Evolutionary conservation across 768 basidiomycete genomes (phyloP), one percentile per base, ranked within the genome.

Genomic region (Amanita inopinata): DNA sequence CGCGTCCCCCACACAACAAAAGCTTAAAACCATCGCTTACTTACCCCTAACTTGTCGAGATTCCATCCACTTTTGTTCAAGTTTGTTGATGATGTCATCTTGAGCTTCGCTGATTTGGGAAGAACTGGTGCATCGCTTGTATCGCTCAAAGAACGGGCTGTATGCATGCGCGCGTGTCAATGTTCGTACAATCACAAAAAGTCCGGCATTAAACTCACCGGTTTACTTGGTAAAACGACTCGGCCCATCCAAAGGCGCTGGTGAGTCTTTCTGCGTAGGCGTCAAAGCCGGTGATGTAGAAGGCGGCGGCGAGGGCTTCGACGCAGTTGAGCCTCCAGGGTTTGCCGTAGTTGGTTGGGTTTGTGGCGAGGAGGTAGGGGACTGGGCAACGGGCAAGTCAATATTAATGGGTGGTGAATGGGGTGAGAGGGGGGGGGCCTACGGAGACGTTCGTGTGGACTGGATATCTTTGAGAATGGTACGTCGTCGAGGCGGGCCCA

Each of bases 331-430:
- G 67, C 37, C 83, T 70, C 91, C 92, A 97, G 0, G 96, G 96
- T 59, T 90, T 92, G 7, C 96, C 96, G 52, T 98, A 99, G 62
- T 99, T 99, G 7, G 91, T 91, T 0, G 94, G 92, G 59, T 99
- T 99, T 0, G 91, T 85, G 0, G 96, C 96, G 33, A 98, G 61
- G 14, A 99, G 75, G 58, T 94, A 98, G 0, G 96, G 96, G 20
- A 99, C 94, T 99, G 49, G 10, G 12, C 12, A 11, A 34, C 15
- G 22, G 14, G 12, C 28, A 3, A 31, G 8, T 37, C 34, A 20
- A 15, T n/a, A 8, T 19, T 31, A 23, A 28, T 20, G 18, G 20
- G 19, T 35, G 28, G 24, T 40, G 5, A 19, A 5, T 9, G 8
- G 17, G 15, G 25, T 12, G n/a, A 33, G 3, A 31, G 35, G 10